Evolutionary conservation across 345 rosid species (phyloP).

Genomic region (Eutrema yunnanense): DNA sequence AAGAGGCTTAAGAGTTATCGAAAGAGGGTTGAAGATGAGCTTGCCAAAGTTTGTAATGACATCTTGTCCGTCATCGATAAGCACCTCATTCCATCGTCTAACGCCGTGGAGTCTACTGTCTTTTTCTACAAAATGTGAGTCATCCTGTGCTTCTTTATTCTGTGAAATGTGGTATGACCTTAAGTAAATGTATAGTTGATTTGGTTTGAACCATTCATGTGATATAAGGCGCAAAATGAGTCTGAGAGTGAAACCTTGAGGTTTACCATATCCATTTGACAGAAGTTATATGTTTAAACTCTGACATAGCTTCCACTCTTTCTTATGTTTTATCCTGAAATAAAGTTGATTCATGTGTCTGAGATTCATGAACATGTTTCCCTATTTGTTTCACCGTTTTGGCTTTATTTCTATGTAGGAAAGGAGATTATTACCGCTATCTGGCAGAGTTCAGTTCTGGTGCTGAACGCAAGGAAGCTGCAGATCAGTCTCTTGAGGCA

Average conservation of each 20-base stretch:
- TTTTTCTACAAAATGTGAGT: conserved; percentile 53
- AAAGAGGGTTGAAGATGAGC: conserved; percentile 41
- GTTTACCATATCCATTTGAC: background rate
- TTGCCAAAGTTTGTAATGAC: conserved; percentile 42
- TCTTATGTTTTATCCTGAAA: background rate
- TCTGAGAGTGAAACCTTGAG: background rate
- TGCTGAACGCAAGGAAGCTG: conserved; percentile 47
- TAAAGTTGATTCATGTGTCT: background rate
- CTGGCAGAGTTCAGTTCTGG: conserved; percentile 48
- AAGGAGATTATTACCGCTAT: conserved; percentile 54
- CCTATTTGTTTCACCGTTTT: background rate
- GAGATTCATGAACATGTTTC: background rate
- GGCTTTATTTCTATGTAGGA: conserved; percentile 28
- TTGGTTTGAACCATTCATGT: background rate
- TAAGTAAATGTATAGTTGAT: background rate
- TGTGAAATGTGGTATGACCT: background rate
- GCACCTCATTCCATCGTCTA: conserved; percentile 45
- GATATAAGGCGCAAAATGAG: background rate
- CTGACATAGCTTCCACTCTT: background rate
- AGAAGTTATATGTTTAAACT: background rate
- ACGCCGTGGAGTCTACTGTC: conserved; percentile 41
- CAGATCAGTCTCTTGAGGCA: conserved; percentile 49
- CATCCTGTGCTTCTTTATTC: background rate
- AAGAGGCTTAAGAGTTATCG: conserved; percentile 47
- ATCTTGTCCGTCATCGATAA: conserved; percentile 38